Evolutionary conservation across 805 yeast genomes (phyloP).

Genomic region (Sugiyamaella americana): DNA sequence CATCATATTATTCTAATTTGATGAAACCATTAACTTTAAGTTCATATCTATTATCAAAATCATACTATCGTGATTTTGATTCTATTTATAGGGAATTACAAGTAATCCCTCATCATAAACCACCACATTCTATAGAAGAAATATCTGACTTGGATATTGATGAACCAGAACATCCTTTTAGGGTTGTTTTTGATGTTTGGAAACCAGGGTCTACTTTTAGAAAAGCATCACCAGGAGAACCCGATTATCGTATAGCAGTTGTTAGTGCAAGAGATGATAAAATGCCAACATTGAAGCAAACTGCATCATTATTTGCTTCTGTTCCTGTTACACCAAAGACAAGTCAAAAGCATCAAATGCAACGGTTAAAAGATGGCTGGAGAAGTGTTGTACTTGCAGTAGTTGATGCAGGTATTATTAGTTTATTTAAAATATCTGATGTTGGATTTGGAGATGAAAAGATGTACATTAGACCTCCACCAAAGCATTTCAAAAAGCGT

Average conservation of each 20-base stretch:
- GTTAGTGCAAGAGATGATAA: slow-evolving; percentile 37
- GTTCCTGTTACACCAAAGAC: slow-evolving; percentile 19
- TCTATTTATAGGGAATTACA: not conserved
- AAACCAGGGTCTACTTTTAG: slow-evolving; percentile 66
- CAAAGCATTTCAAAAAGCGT: not conserved
- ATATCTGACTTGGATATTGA: not conserved
- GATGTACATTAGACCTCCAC: slow-evolving; percentile 11
- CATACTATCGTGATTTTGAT: slow-evolving; percentile 3
- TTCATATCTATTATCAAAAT: slow-evolving; percentile 1
- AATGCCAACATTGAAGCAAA: slow-evolving; percentile 32
- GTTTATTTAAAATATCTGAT: slow-evolving; percentile 16
- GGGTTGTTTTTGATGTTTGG: slow-evolving; percentile 66
- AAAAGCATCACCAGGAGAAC: slow-evolving; percentile 57
- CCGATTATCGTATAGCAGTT: slow-evolving; percentile 69
- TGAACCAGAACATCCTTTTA: slow-evolving; percentile 21
- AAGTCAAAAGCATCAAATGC: slow-evolving; percentile 31
- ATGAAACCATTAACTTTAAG: not conserved
- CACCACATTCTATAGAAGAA: not conserved
- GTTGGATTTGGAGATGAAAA: slow-evolving; percentile 18
- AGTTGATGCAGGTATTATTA: slow-evolving; percentile 60
- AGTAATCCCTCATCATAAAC: slow-evolving; percentile 18
- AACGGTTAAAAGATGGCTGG: slow-evolving; percentile 47
- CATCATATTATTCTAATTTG: not conserved
- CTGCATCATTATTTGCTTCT: slow-evolving; percentile 30
- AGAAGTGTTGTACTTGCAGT: slow-evolving; percentile 57